phyloP scores from a whole-genome alignment of 1,139 yeast genomes.

The Kodamaea suecica region DNA sequence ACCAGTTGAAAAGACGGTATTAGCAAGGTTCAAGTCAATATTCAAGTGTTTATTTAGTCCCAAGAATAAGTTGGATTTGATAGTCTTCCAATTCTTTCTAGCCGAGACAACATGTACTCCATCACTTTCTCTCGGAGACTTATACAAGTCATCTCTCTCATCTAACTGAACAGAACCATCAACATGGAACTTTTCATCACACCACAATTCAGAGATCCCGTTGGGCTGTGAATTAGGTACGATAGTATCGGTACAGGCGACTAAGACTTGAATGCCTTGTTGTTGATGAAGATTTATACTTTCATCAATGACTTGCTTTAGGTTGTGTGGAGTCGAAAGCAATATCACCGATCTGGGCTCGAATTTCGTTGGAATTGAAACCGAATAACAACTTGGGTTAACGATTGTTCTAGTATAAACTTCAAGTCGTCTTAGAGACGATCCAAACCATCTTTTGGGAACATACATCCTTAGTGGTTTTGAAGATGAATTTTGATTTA shows the following conservation, averaged over 20 bases:
- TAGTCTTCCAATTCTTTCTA: slow-evolving; percentile 38
- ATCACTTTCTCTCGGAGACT: slow-evolving; percentile 28
- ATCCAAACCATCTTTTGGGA: not conserved
- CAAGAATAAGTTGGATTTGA: slow-evolving; percentile 26
- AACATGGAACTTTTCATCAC: slow-evolving; percentile 29
- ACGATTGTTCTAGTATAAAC: slow-evolving; percentile 10
- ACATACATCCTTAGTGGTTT: no score
- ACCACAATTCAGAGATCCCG: slow-evolving; percentile 51
- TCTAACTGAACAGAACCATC: slow-evolving; percentile 20
- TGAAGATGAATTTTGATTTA: not conserved
- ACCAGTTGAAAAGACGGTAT: slow-evolving; percentile 40
- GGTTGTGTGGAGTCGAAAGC: slow-evolving; percentile 43
- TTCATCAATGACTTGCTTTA: slow-evolving; percentile 32
- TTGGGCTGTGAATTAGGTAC: slow-evolving; percentile 34
- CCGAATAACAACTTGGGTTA: slow-evolving; percentile 11
- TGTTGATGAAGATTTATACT: slow-evolving; percentile 29
- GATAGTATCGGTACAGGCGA: slow-evolving; percentile 50
- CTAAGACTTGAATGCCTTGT: slow-evolving; percentile 39
- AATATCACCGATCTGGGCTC: slow-evolving; percentile 16
- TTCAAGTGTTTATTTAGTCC: slow-evolving; percentile 15
- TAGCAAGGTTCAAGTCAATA: slow-evolving; percentile 33
- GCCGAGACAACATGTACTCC: slow-evolving; percentile 35
- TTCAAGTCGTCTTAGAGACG: not conserved
- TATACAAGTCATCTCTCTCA: slow-evolving; percentile 24
- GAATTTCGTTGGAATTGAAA: slow-evolving; percentile 9